Base-by-base conservation (phyloP, 169 alveolate species). In the Plasmodium gaboni region DNA sequence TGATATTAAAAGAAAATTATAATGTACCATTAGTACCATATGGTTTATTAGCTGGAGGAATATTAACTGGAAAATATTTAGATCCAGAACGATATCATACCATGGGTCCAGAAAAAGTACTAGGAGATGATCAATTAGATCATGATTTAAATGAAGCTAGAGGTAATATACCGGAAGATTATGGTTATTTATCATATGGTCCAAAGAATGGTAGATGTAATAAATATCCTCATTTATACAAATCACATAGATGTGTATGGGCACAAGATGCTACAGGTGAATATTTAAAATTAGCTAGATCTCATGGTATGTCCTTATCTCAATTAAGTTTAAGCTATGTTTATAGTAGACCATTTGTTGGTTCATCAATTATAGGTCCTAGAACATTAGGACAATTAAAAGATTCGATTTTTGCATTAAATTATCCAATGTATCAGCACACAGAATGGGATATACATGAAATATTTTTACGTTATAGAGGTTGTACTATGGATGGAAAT, bases 401-500 rank as follows among this genome's bases (percentile, higher is more conserved):
- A 64, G 97, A 95, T 70, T 90, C 94, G 17, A 87, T 94, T 17
- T 92, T 93, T 7, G 64, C 96, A 3, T 88, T 94, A 71, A 95
- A 94, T 89, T 95, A 94, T 73, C 94, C 96, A 50, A 7, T 95
- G 68, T 89, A 94, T 15, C 89, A 73, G 6, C 91, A 92, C 28
- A 59, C 94, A 61, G 96, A 92, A 42, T 80, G 51, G 32, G 95
- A 92, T 28, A 83, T 95, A 48, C 97, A 95, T 68, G 97, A 95
- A 90, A 67, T 94, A 26, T 95, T 91, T 70, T 73, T 95, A 32
- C 74, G 97, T 15, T 95, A 90, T 88, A 68, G 97, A 44, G 97
- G 97, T 5, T 96, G 96, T 38, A 94, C 97, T 6, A 94, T 94
- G 97, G 97, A 96, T 55, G 97, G 97, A 15, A 96, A 96, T 8